Evolutionary conservation across 495 filamentous ascomycete genomes (phyloP), one percentile per base, ranked within the genome.

Genomic region (Amphirosellinia nigrospora): DNA sequence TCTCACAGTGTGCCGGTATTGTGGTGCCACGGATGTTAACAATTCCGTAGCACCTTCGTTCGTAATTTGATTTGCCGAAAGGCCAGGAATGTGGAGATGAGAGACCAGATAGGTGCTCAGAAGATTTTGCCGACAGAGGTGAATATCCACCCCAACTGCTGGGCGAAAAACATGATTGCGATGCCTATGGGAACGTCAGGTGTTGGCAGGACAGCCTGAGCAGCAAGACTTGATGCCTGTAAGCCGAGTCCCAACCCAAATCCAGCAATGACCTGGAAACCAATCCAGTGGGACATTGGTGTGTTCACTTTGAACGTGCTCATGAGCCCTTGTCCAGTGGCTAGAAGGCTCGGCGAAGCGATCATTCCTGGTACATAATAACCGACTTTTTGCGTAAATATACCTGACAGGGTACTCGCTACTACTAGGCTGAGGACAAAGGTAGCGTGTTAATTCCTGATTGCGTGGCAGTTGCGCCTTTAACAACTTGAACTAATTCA

Each of bases 321-420:
- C 68, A 94, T 80, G 11, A 94, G 81, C 5, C 92, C 92, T 39
- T 89, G 83, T 4, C 90, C 92, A 21, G 90, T 81, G 21, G 89
- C 78, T 84, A 91, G 89, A 71, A 94, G 74, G 23, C 87, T 72
- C 0, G 86, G 77, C 1, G 84, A 83, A 13, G 82, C 70, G 50
- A 92, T 79, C 83, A 93, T 86, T 58, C 86, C 88, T 0, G 90
- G 91, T 0, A 87, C 86, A 74, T 93, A 93, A 78, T 94, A 92
- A 46, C 92, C 91, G 6, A 89, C 75, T 16, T 78, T 79, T 21
- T 84, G 82, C 21, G 90, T 89, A 39, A 82, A 59, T 15, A 66
- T 76, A 9, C 91, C 91, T 7, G 87, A 80, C 2, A 81, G 41
- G 26, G 86, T 82, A 68, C 80, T 82, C 6, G 80, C 81, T 4